Evolutionary conservation across 495 filamentous ascomycete species (phyloP).

Genomic region (Podospora appendiculata): DNA sequence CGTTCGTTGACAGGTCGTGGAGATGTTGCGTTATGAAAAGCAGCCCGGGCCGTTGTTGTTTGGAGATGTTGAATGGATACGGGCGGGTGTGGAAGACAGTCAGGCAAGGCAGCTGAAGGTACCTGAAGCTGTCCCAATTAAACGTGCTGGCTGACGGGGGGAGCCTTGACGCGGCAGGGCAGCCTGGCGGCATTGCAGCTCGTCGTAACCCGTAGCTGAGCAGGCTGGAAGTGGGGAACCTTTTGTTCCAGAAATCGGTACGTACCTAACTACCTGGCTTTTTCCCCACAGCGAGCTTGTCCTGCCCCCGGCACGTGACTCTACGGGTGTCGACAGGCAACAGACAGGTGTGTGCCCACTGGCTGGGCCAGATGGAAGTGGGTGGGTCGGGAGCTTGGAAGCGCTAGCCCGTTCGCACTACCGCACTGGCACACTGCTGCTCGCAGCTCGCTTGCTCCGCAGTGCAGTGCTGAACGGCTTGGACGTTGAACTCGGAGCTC

Average conservation of each 20-base stretch:
- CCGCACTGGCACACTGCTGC: too few species aligned
- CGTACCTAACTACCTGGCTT: too few species aligned
- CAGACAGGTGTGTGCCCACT: too few species aligned
- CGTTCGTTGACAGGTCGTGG: not conserved
- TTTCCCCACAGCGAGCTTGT: not conserved
- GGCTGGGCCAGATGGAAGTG: conserved; percentile 4
- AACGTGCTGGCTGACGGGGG: not conserved
- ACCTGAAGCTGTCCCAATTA: conserved; percentile 2
- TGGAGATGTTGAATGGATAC: too few species aligned
- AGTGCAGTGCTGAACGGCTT: not conserved
- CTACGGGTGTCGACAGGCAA: not conserved
- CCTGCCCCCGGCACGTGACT: conserved; percentile 14
- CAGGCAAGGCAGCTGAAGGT: conserved; percentile 3
- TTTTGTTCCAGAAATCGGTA: not conserved
- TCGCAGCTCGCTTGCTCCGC: too few species aligned
- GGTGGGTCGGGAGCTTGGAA: conserved; percentile 17
- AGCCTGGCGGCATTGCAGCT: conserved; percentile 6
- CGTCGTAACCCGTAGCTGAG: not conserved
- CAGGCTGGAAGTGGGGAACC: too few species aligned
- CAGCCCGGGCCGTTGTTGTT: too few species aligned
- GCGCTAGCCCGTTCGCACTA: not conserved
- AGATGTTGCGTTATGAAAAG: not conserved
- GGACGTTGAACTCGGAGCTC: conserved; percentile 6
- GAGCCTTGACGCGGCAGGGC: conserved; percentile 24
- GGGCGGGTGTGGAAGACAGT: not conserved